Evolutionary conservation across 1,284 basidiomycete genomes (phyloP).

Genomic region (Melampsora larici-populina): DNA sequence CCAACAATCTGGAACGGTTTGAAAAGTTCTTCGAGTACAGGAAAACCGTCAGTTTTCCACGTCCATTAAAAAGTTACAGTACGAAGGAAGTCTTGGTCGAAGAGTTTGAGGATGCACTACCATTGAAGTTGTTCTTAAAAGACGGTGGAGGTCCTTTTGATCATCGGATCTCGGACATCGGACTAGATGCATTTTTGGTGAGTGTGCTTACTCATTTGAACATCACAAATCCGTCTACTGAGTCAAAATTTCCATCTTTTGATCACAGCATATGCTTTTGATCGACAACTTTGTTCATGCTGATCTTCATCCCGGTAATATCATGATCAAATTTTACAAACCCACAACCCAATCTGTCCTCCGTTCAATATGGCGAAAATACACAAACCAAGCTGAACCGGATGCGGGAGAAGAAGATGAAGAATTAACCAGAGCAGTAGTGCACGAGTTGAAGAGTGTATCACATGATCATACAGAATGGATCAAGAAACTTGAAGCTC

Average conservation of each 20-base stretch:
- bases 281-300: constrained; percentile 98
- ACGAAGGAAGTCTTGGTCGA: constrained; percentile 80
- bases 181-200: constrained; percentile 90
- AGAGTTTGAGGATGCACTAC: constrained; percentile 87
- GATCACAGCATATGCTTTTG: constrained; percentile 83
- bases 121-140: constrained; percentile 79
- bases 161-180: constrained; percentile 81
- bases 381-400: background rate
- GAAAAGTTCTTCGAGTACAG: constrained; percentile 75
- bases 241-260: constrained; percentile 18
- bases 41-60: constrained; percentile 80
- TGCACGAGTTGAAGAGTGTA: constrained; percentile 14
- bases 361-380: constrained; percentile 46
- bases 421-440: constrained; percentile 13
- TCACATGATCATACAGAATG: constrained; percentile 63
- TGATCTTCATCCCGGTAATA: constrained; percentile 90
- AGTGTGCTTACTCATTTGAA: constrained; percentile 48
- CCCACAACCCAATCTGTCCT: constrained; percentile 61
- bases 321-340: constrained; percentile 93
- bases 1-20: constrained; percentile 78
- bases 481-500: constrained; percentile 65
- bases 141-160: constrained; percentile 91
- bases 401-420: constrained; percentile 16
- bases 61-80: constrained; percentile 75
- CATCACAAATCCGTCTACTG: background rate